Evolutionary conservation across 164 flowering plant genomes (phyloP).

Genomic region (Aristolochia californica): DNA sequence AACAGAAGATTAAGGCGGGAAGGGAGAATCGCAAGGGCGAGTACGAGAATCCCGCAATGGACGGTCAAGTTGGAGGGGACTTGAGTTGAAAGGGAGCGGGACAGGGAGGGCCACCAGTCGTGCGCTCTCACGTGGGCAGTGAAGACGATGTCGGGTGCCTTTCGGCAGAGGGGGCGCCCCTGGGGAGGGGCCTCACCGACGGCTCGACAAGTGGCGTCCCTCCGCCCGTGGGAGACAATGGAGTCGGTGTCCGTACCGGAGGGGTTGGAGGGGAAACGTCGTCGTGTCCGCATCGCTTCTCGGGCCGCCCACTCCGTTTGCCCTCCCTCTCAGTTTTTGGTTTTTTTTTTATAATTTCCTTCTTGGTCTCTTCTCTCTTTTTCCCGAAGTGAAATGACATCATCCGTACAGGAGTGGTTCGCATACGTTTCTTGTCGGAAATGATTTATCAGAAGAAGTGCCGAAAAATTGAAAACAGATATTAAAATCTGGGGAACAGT

Average conservation of each 20-base stretch:
- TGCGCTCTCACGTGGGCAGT: conserved; percentile 4
- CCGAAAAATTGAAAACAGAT: not conserved
- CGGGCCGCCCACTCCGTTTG: too few species aligned
- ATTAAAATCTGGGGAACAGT: not conserved
- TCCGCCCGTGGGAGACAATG: too few species aligned
- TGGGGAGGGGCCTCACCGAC: not conserved
- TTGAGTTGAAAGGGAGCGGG: not conserved
- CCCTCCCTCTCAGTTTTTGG: too few species aligned
- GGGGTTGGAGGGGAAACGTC: not conserved
- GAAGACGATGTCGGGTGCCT: not conserved
- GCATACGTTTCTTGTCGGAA: not conserved
- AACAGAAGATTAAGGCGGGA: not conserved
- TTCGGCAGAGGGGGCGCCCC: not conserved
- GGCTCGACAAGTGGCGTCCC: too few species aligned
- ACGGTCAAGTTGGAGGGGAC: not conserved
- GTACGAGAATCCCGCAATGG: conserved; percentile 5
- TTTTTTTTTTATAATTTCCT: too few species aligned
- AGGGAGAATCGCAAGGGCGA: not conserved
- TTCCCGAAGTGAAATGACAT: not conserved
- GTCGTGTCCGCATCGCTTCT: conserved; percentile 1
- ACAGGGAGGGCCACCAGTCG: not conserved
- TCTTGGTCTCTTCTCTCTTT: not conserved
- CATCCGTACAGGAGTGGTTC: not conserved
- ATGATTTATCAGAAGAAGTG: not conserved
- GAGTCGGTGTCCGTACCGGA: not conserved